These are phyloP conservation scores for Xylaria sp. DNA, from an alignment of 2,329 filamentous ascomycete genomes.

Conservation along the genomic window DNA sequence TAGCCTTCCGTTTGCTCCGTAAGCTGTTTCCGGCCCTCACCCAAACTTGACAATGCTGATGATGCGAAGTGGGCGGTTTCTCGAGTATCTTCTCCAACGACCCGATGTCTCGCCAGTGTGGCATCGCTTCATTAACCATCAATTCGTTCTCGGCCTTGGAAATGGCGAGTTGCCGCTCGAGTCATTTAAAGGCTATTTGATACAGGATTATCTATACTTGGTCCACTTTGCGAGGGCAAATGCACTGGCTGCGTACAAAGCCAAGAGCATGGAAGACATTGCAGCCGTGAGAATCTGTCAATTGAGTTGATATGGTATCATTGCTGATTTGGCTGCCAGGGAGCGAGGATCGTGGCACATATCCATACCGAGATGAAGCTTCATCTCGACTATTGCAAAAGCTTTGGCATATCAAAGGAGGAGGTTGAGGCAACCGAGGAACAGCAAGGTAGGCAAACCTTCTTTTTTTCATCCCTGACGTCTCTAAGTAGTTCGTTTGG, in stretches of 20 bases:
- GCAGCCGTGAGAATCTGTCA: constrained; percentile 55
- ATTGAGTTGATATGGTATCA: neutral
- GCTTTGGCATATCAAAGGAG: constrained; percentile 74
- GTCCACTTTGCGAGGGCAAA: constrained; percentile 90
- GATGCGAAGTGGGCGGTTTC: constrained; percentile 66
- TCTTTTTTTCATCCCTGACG: neutral
- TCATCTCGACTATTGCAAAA: constrained; percentile 80
- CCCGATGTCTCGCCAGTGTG: constrained; percentile 75
- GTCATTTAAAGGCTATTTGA: constrained; percentile 84
- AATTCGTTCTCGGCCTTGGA: constrained; percentile 78
- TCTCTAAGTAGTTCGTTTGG: neutral
- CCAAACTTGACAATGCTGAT: constrained; percentile 14
- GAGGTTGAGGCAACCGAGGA: constrained; percentile 77
- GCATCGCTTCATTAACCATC: constrained; percentile 77
- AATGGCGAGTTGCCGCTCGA: constrained; percentile 73
- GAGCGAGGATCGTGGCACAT: constrained; percentile 72
- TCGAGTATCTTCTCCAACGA: constrained; percentile 79
- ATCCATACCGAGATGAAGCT: constrained; percentile 79
- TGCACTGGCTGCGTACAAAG: constrained; percentile 83
- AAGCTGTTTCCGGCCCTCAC: constrained; percentile 26
- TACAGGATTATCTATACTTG: constrained; percentile 91
- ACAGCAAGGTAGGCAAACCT: constrained; percentile 60
- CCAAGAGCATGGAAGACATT: constrained; percentile 73
- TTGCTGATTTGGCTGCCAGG: constrained; percentile 41
- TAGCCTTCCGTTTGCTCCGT: constrained; percentile 69